Percentiles rank a stretch among this genome's conserved stretches.
These are phyloP conservation scores for Cyclotella distinguenda DNA, from an alignment of 108 stramenopile genomes.

Conservation along the genomic window DNA sequence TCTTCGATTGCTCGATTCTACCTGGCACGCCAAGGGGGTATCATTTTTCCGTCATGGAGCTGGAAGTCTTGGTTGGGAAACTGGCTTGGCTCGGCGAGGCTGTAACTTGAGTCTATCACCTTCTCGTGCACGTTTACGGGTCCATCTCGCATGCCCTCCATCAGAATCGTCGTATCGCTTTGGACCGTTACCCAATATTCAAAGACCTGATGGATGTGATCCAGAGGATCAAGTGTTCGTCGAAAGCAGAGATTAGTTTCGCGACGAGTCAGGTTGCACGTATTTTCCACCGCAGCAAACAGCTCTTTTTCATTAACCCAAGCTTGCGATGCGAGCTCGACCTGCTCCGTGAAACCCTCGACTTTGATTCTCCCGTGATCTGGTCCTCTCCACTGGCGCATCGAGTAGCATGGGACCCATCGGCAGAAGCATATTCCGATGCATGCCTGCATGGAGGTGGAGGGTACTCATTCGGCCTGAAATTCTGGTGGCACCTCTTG, in stretches of 20 bases:
- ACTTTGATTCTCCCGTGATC: background rate
- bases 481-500: slow-evolving; percentile 16
- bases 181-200: slow-evolving; percentile 1
- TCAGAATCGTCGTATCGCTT: background rate
- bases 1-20: background rate
- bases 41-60: background rate
- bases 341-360: background rate
- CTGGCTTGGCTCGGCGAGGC: slow-evolving; percentile 15
- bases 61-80: slow-evolving; percentile 7
- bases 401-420: background rate
- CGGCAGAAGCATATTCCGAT: background rate
- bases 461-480: background rate
- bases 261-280: background rate
- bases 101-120: slow-evolving; percentile 17
- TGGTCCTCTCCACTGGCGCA: slow-evolving; percentile 12
- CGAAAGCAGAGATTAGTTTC: background rate
- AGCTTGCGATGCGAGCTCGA: slow-evolving; percentile 18
- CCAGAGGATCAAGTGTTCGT: background rate
- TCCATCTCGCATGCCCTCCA: slow-evolving; percentile 14
- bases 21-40: background rate
- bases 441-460: slow-evolving; percentile 13
- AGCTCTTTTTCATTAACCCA: slow-evolving; percentile 2
- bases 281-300: background rate
- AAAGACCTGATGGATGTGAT: background rate
- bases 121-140: slow-evolving; percentile 16